A percentile compares a stretch with the other conserved stretches of the same genome.
Evolutionary conservation across 768 basidiomycete species (phyloP).

Genomic region (Boletus pseudo-olivaceus): DNA sequence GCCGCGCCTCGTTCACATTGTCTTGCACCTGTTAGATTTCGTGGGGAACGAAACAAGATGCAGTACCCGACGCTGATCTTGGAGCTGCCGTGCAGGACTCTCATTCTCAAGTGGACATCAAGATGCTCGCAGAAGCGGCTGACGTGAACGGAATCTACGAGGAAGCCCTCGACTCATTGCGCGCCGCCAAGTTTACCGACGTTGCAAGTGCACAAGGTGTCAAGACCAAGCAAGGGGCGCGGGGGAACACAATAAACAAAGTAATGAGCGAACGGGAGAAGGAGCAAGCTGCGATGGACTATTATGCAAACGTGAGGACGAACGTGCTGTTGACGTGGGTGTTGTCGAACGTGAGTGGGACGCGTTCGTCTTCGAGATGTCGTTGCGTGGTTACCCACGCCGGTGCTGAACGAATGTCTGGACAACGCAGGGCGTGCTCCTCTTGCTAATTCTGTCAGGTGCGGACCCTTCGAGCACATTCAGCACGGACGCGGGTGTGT

Average conservation of each 20-base stretch:
- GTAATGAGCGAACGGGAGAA: constrained; percentile 51
- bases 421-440: constrained; percentile 54
- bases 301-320: constrained; percentile 84
- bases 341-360: constrained; percentile 64
- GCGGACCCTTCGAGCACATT: constrained; percentile 59
- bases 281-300: constrained; percentile 75
- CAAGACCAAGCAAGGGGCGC: constrained; percentile 8
- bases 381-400: background rate
- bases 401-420: constrained; percentile 1
- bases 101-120: constrained; percentile 81
- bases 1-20: constrained; percentile 7
- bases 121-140: constrained; percentile 76
- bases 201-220: background rate
- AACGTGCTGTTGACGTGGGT: constrained; percentile 83
- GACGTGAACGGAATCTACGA: constrained; percentile 84
- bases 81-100: constrained; percentile 81
- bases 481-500: constrained; percentile 41
- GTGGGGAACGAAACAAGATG: constrained; percentile 96
- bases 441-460: constrained; percentile 66
- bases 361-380: background rate
- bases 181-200: constrained; percentile 45
- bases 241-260: constrained; percentile 16
- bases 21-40: constrained; percentile 53
- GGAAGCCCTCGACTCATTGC: constrained; percentile 75
- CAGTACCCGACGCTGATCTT: constrained; percentile 67